Base-by-base conservation (phyloP, 2,329 filamentous ascomycete genomes). In the Lecanicillium sp. region DNA sequence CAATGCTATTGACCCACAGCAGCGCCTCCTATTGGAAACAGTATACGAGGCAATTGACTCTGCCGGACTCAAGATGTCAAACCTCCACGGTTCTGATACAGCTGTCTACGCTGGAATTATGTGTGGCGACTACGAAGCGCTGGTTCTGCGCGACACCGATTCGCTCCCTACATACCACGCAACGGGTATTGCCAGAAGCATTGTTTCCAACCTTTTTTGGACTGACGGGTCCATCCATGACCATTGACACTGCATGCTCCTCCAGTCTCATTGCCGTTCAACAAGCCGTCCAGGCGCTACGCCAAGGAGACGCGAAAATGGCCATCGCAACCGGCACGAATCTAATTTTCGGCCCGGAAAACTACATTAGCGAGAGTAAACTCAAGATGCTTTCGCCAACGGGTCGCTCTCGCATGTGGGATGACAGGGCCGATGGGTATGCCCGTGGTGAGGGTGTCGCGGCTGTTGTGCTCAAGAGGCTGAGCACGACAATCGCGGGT, bases 371-470 rank as follows among this genome's bases (percentile, higher is more conserved):
- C 17, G 64, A 63, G 3, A 64, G 62, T 35, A 63, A 69, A 40
- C 49, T 69, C 31, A 65, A 67, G 45, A 64, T 65, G 59, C 45
- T 65, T 18, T 71, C 68, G 1, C 64, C 71, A 22, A 63, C 62
- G 1, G 70, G 70, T 2, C 58, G 64, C 17, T 73, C 64, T 19
- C 63, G 62, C 35, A 70, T 68, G 44, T 37, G 41, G 33, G 32
- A 54, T 48, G 29, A 47, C 34, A 13, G 42, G 41, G 9, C 45
- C 47, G 34, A 6, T 32, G 78, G 77, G 0, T 81, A 77, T 46
- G 73, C 67, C 0, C 65, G 75, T 9, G 76, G 72, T 9, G 75
- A 79, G 45, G 75, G 73, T 3, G 64, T 68, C 22, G 69, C 60
- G 4, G 59, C 69, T 32, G 45, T 79, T 4, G 49, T 77, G 5